Base-by-base conservation (phyloP, 2,329 filamentous ascomycete genomes). In the Grosmannia huntii region DNA sequence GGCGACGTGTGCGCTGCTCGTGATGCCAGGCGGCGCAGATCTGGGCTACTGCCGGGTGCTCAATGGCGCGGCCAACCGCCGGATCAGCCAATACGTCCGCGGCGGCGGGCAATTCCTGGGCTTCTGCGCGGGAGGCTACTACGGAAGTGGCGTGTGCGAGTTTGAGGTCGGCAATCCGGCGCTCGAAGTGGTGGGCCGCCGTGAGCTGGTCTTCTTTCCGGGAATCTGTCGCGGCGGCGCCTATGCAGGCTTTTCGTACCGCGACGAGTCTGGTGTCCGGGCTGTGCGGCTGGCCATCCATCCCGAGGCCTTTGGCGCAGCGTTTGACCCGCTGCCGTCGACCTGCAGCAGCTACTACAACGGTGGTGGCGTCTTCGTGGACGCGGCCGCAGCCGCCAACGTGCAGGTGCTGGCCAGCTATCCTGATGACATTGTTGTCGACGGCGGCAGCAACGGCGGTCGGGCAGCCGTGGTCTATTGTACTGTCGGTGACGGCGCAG, bases 81-180 rank as follows among this genome's bases (percentile, higher is more conserved):
- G 82, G 63, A 96, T 99, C 69, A 76, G 79, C 58, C 86, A 92
- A 64, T 99, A 87, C 67, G 89, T 99, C 55, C 87, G 90, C 60
- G 79, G 82, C 33, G 94, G 94, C 31, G 94, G 94, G 19, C 77
- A 81, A 0, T 99, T 94, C 68, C 79, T 99, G 2, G 94, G 94
- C 0, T 85, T 99, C 65, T 99, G 94, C 68, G 94, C 94, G 2
- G 94, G 94, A 5, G 94, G 87, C 12, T 99, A 99, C 72, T 99
- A 96, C 66, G 94, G 87, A 25, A 84, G 80, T 63, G 76, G 78
- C 46, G 79, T 78, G 62, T 96, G 92, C 68, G 94, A 99, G 69
- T 99, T 97, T 63, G 92, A 97, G 72, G 85, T 94, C 14, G 90
- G 90, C 2, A 84, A 94, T 67, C 80, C 79, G 63, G 78, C 80